Evolutionary conservation across 2,329 filamentous ascomycete species (phyloP), one percentile per base, ranked within the genome.

Genomic region (Macrophomina phaseolina): DNA sequence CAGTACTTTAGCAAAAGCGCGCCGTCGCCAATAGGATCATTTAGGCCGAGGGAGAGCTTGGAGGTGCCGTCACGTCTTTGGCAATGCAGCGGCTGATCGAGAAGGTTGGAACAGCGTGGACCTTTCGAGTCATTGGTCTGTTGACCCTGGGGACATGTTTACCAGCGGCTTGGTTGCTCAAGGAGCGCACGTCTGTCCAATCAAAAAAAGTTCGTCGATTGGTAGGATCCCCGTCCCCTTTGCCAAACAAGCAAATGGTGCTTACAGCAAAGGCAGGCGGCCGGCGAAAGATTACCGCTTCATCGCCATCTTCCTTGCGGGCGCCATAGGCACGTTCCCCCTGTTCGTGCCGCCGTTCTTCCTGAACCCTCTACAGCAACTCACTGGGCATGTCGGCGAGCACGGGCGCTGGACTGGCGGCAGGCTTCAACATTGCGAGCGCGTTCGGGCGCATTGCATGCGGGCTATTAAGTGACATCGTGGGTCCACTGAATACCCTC

Each of bases 271-370:
- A 42, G 23, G 28, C 63, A 83, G 82, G 84, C 76, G 76, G 36
- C 76, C 88, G 2, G 87, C 89, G 73, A 81, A 81, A 36, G 81
- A 86, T 65, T 66, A 81, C 28, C 81, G 79, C 9, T 89, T 89
- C 73, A 69, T 79, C 5, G 73, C 84, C 2, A 74, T 89, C 32
- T 88, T 89, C 71, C 70, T 85, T 4, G 82, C 82, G 4, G 84
- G 85, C 0, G 84, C 81, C 0, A 80, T 89, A 9, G 86, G 81
- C 1, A 88, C 85, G 1, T 89, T 89, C 68, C 84, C 87, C 0
- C 81, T 89, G 16, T 83, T 88, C 66, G 86, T 89, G 0, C 86
- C 87, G 0, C 85, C 87, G 0, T 89, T 87, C 76, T 89, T 89
- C 72, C 75, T 89, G 0, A 87, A 87, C 87, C 0, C 77, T 88